These are phyloP conservation scores for Tuber melanosporum DNA, from an alignment of 495 filamentous ascomycete species.

Conservation along the genomic window DNA sequence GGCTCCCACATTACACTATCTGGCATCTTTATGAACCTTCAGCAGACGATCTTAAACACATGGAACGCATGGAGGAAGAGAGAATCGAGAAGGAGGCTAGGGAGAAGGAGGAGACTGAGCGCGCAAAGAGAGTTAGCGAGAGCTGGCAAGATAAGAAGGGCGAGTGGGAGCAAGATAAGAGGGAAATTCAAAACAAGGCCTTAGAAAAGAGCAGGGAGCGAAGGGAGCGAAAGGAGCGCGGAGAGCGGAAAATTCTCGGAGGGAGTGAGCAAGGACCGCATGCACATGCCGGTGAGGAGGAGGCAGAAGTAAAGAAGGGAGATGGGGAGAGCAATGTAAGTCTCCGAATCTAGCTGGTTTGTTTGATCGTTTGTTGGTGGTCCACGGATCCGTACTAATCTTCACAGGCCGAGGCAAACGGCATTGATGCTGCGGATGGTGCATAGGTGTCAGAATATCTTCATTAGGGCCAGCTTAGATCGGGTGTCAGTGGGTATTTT, in stretches of 20 bases:
- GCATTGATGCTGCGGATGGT: conserved; percentile 20
- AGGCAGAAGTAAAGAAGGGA: conserved; percentile 20
- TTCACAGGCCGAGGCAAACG: conserved; percentile 7
- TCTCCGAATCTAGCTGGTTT: conserved; percentile 4
- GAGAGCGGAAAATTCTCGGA: conserved; percentile 9
- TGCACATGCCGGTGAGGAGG: conserved; percentile 34
- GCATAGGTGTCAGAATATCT: conserved; percentile 26
- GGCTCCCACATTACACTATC: conserved; percentile 95
- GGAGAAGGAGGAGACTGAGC: conserved; percentile 52
- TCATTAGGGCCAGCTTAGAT: conserved; percentile 17
- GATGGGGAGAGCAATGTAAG: conserved; percentile 14
- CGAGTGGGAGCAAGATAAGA: conserved; percentile 80
- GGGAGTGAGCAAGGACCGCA: conserved; percentile 35
- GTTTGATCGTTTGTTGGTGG: conserved; percentile 18
- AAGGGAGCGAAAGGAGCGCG: conserved; percentile 21
- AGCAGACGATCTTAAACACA: conserved; percentile 92
- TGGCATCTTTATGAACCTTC: conserved; percentile 99
- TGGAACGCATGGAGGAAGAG: conserved; percentile 73
- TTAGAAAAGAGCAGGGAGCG: conserved; percentile 48
- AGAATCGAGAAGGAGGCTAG: conserved; percentile 54
- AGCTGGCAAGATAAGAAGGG: conserved; percentile 56
- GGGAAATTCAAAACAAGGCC: conserved; percentile 62
- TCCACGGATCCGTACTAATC: not conserved
- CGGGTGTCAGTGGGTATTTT: conserved; percentile 18
- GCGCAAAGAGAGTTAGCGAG: conserved; percentile 49